Base-by-base conservation (phyloP, 1,284 basidiomycete species). In the Trametes polyzona region DNA sequence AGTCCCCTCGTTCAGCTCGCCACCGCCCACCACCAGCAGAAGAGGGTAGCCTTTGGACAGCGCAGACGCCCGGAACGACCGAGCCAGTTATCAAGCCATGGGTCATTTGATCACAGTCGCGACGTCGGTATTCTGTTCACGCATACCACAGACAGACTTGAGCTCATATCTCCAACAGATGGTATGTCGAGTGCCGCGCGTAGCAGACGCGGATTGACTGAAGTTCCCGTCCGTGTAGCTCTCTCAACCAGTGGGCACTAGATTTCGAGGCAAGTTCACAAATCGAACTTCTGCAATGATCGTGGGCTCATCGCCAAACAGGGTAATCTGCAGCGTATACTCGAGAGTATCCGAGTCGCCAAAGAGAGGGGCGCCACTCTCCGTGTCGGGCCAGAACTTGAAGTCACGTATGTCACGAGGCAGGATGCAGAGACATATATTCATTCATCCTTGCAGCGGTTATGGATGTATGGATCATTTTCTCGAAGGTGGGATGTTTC, bases 331-430 rank as follows among this genome's bases (percentile, higher is more conserved):
- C 90, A 96, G 61, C 87, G 97, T 19, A 99, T 99, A 61, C 74
- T 98, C 39, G 79, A 84, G 50, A 98, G 95, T 61, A 98, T 99
- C 63, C 77, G 78, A 6, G 84, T 95, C 44, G 95, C 97, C 4
- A 98, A 96, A 73, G 80, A 84, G 47, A 81, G 87, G 48, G 95
- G 95, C n/a, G 95, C 96, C 7, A 92, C 88, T 3, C 76, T 99
- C 27, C 83, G 97, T 67, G 96, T 99, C n/a, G 97, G 97, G 1
- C 97, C 97, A 17, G 96, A 98, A 73, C 82, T 99, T n/a, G 97
- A 99, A 75, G 94, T 99, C 63, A 90, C 96, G 91, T 95, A 66
- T 51, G 90, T 78, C 14, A 23, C 23, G 19, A 23, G 17, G 24
- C 24, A 46, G 2, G 3, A 48, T 3, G 14, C 7, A 11, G 21